Evolutionary conservation across 2,329 filamentous ascomycete genomes (phyloP), one percentile per base, ranked within the genome.

Genomic region (Penicillium sp.): DNA sequence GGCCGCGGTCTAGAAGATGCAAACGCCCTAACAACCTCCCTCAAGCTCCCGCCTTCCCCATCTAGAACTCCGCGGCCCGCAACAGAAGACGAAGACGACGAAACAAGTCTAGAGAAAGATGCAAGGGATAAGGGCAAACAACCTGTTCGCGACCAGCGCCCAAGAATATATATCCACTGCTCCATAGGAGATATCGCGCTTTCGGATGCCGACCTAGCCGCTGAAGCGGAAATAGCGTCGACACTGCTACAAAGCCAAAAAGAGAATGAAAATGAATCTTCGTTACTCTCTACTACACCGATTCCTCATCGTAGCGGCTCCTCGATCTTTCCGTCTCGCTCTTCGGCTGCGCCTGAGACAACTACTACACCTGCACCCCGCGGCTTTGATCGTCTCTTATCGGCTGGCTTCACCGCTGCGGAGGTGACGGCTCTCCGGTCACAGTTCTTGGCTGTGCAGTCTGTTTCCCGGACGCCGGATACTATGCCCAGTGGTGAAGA

Each of bases 121-220:
- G 19, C 19, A 7, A 72, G 66, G 49, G 67, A 62, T n/a, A 92
- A 91, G 68, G 91, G 89, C 47, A 96, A 95, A 66, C 77, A 78
- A 58, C 83, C 83, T 1, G 73, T 88, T 5, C 82, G 81, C 31
- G 78, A 80, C 8, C 74, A 74, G 9, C 60, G 64, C 25, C 79
- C 80, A 37, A 83, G 89, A 45, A 85, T 96, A 68, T 97, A 96
- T 74, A 88, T 98, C 60, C 96, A 96, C 79, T 98, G 93, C 81
- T 93, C 91, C 62, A 90, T 98, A 57, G 92, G 92, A 54, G 84
- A 87, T 54, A 87, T 91, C 72, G 80, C 84, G 26, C 83, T 98
- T 13, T 84, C 88, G 0, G 71, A 83, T 13, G 70, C 80, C 0
- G 92, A 96, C 57, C 83, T 98, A 23, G 82, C 81, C 1, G 82